Evolutionary conservation across 352 stramenopile genomes (phyloP).

Genomic region (Elongisporangium undulatum): DNA sequence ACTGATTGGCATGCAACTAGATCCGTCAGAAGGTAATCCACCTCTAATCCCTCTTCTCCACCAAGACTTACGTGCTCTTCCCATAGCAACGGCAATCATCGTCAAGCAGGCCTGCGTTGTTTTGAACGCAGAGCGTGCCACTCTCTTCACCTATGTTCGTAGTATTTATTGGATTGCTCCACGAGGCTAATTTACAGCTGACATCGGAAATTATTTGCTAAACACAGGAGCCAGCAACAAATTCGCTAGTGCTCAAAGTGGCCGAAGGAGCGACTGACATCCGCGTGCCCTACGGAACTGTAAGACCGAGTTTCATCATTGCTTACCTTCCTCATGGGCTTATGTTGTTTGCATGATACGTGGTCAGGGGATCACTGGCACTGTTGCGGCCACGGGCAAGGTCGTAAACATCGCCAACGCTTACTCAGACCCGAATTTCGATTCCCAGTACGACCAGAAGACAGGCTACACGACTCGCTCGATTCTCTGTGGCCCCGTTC

Average conservation of each 20-base stretch:
- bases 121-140: slow-evolving; percentile 86
- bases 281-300: slow-evolving; percentile 73
- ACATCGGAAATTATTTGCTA: background rate
- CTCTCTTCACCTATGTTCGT: slow-evolving; percentile 84
- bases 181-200: background rate
- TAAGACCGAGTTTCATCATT: slow-evolving; percentile 10
- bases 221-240: slow-evolving; percentile 52
- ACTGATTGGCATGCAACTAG: slow-evolving; percentile 73
- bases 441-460: slow-evolving; percentile 87
- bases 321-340: background rate
- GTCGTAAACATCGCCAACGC: slow-evolving; percentile 90
- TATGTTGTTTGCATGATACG: background rate
- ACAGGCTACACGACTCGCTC: slow-evolving; percentile 91
- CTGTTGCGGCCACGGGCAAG: slow-evolving; percentile 74
- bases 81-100: slow-evolving; percentile 72
- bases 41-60: background rate
- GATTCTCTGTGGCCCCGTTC: slow-evolving; percentile 90
- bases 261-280: slow-evolving; percentile 86
- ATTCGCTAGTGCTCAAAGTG: slow-evolving; percentile 84
- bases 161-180: background rate
- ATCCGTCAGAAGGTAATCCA: slow-evolving; percentile 60
- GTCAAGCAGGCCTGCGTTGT: slow-evolving; percentile 86
- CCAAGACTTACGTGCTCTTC: background rate
- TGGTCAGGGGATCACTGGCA: slow-evolving; percentile 82
- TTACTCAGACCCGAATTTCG: slow-evolving; percentile 92